Conservation (phyloP, 192 early-diverging fungal genomes). For the Entomortierella beljakovae region DNA sequence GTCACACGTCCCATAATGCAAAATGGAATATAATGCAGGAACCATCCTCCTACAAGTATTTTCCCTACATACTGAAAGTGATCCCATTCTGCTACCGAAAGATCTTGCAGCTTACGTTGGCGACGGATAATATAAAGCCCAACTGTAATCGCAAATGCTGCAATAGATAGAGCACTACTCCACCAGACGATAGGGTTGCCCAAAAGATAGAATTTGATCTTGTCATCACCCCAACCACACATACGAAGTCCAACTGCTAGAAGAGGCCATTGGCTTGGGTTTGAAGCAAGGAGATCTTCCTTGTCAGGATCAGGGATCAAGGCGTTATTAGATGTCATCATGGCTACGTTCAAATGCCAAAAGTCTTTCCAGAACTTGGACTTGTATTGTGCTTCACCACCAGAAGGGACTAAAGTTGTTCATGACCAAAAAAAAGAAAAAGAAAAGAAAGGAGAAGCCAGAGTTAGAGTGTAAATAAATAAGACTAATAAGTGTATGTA, state of each 20-base stretch:
- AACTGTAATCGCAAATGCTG: slow-evolving; percentile 59
- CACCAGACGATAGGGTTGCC: slow-evolving; percentile 97
- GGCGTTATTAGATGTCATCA: slow-evolving; percentile 98
- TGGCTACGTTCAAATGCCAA: slow-evolving; percentile 90
- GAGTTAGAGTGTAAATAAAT: too few relatives aligned
- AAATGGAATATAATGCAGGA: slow-evolving; percentile 94
- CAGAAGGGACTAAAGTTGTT: slow-evolving; percentile 73
- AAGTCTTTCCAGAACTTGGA: slow-evolving; percentile 88
- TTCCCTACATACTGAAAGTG: slow-evolving; percentile 79
- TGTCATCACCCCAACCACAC: slow-evolving; percentile 90
- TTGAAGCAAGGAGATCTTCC: slow-evolving; percentile 83
- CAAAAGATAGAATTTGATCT: slow-evolving; percentile 92
- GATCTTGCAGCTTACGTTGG: slow-evolving; percentile 73
- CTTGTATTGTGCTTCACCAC: slow-evolving; percentile 69
- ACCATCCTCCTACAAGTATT: slow-evolving; percentile 88
- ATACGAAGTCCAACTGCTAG: slow-evolving; percentile 89
- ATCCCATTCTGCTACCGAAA: slow-evolving; percentile 65
- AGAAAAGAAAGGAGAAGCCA: not conserved
- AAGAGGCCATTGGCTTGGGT: slow-evolving; percentile 92
- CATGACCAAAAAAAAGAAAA: not conserved
- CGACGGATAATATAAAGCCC: slow-evolving; percentile 71
- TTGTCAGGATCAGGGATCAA: slow-evolving; percentile 93
- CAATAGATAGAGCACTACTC: slow-evolving; percentile 67
- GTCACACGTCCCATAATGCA: slow-evolving; percentile 97
- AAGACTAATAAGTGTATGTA: too few relatives aligned